Conservation (phyloP, 179 eudicot species). For the Actinidia polygama region DNA sequence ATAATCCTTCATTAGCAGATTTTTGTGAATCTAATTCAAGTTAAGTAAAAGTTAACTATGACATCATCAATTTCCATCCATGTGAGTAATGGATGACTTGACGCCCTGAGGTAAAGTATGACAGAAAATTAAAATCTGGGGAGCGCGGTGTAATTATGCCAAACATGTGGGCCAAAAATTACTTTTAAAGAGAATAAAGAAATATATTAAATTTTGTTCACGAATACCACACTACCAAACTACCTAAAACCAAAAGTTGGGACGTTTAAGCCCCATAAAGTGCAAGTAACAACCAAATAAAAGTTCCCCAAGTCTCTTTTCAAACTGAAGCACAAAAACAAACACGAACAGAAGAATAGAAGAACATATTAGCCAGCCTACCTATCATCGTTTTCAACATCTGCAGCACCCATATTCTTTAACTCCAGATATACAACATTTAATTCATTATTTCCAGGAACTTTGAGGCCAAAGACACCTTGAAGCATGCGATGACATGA, state of each 20-base stretch:
- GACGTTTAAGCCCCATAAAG: not conserved
- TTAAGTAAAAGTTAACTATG: no score
- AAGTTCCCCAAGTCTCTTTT: not conserved
- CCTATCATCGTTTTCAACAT: not conserved
- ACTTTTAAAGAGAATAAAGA: not conserved
- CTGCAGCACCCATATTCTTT: not conserved
- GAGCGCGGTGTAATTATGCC: no score
- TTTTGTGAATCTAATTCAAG: no score
- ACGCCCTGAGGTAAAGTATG: no score
- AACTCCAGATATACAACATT: not conserved
- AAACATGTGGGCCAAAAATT: not conserved
- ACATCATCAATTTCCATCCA: no score
- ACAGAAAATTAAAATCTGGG: no score
- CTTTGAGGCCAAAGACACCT: constrained; percentile 1
- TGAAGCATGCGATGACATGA: not conserved
- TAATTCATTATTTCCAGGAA: not conserved
- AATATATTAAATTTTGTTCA: not conserved
- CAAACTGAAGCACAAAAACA: not conserved
- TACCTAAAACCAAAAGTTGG: not conserved
- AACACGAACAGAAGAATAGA: not conserved
- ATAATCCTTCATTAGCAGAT: no score
- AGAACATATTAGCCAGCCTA: not conserved
- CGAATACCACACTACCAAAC: not conserved
- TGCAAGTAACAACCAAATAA: constrained; percentile 8
- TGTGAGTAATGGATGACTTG: no score